Evolutionary conservation across 83 land plant genomes (phyloP).

Genomic region (Diphasiastrum complanatum): DNA sequence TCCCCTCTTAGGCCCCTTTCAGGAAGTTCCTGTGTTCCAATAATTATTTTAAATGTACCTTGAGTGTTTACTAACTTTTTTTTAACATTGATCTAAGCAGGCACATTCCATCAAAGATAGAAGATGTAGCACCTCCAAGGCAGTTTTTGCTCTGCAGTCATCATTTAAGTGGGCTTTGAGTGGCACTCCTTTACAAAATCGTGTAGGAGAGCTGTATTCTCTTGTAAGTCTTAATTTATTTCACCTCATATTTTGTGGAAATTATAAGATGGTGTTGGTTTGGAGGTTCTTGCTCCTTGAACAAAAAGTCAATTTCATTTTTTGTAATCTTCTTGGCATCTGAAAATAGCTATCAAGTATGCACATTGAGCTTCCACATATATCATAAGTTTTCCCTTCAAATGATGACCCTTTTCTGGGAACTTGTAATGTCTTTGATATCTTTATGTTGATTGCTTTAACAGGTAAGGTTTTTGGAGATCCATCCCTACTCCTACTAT

Average conservation of each 20-base stretch:
- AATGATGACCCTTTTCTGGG: too few relatives aligned
- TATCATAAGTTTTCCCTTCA: too few relatives aligned
- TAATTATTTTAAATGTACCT: too few relatives aligned
- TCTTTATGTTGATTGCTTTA: too few relatives aligned
- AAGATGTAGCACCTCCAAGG: conserved; percentile 67
- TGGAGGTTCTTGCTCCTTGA: too few relatives aligned
- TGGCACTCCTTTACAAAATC: conserved; percentile 94
- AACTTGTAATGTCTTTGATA: too few relatives aligned
- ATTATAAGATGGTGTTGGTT: not conserved
- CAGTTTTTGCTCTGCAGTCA: conserved; percentile 64
- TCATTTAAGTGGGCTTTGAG: conserved; percentile 81
- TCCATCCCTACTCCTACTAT: conserved; percentile 69
- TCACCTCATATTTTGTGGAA: not conserved
- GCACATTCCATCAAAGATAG: conserved; percentile 82
- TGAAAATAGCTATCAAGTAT: too few relatives aligned
- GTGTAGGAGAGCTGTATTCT: conserved; percentile 89
- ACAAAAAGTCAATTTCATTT: too few relatives aligned
- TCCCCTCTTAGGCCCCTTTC: too few relatives aligned
- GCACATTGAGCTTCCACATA: too few relatives aligned
- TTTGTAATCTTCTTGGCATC: too few relatives aligned
- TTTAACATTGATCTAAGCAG: conserved; percentile 27
- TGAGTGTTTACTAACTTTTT: not conserved
- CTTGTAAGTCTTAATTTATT: conserved; percentile 39
- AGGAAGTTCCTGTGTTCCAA: too few relatives aligned
- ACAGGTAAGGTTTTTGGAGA: conserved; percentile 74